Evolutionary conservation across 2,329 filamentous ascomycete species (phyloP).

Genomic region (Scortechinia acanthostroma): DNA sequence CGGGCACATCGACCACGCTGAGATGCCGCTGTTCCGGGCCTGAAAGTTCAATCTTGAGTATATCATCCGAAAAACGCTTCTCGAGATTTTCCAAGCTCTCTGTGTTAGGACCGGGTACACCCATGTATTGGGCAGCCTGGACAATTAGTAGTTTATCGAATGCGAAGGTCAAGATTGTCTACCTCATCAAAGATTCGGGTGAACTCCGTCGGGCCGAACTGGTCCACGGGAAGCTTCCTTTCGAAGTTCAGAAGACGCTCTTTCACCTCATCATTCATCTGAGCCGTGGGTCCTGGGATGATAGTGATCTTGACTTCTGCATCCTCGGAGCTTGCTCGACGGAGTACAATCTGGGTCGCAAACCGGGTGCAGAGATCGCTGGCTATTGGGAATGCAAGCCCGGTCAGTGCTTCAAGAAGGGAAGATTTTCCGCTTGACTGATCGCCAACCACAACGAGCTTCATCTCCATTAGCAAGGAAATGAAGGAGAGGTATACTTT

Average conservation of each 20-base stretch:
- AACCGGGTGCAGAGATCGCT: conserved; percentile 14
- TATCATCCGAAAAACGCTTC: conserved; percentile 10
- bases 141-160: conserved; percentile 3
- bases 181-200: conserved; percentile 8
- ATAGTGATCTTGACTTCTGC: conserved; percentile 10
- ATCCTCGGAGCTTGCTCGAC: conserved; percentile 7
- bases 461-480: too few species aligned
- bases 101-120: not conserved
- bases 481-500: not conserved
- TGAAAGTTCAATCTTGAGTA: conserved; percentile 13
- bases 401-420: conserved; percentile 12
- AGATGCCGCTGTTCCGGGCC: conserved; percentile 11
- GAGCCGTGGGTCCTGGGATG: conserved; percentile 7
- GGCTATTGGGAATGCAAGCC: conserved; percentile 12
- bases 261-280: not conserved
- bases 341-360: conserved; percentile 14
- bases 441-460: conserved; percentile 15
- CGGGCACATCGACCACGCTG: conserved; percentile 14
- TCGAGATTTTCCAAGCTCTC: not conserved
- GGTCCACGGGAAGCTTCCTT: conserved; percentile 3
- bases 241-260: not conserved
- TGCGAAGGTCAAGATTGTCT: conserved; percentile 3
- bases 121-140: not conserved
- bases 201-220: conserved; percentile 7
- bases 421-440: conserved; percentile 15